Percentiles rank a stretch among this genome's conserved stretches.
Evolutionary conservation across 352 stramenopile genomes (phyloP).

Genomic region (Pythium grandisporangium): DNA sequence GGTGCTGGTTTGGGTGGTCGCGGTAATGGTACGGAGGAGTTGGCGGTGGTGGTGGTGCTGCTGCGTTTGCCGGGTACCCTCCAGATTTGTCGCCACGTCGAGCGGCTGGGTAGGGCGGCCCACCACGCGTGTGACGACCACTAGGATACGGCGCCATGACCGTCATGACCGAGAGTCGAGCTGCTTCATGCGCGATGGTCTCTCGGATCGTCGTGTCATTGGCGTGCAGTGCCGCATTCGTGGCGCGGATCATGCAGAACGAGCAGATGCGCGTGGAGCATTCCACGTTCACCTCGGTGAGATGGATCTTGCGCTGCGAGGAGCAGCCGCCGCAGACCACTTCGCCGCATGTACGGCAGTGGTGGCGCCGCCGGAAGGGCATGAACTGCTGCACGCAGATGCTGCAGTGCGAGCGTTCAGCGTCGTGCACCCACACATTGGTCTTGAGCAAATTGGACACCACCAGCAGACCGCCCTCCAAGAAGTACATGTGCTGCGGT

Average conservation of each 20-base stretch:
- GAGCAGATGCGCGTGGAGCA: slow-evolving; percentile 68
- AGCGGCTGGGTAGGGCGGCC: background rate
- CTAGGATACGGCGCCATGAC: background rate
- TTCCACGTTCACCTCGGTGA: slow-evolving; percentile 75
- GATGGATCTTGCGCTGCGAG: slow-evolving; percentile 54
- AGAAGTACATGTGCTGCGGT: slow-evolving; percentile 63
- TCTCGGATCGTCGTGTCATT: slow-evolving; percentile 34
- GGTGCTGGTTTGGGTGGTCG: background rate
- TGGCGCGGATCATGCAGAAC: slow-evolving; percentile 74
- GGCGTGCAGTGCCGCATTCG: slow-evolving; percentile 51
- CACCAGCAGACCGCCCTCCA: slow-evolving; percentile 63
- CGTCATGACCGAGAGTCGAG: slow-evolving; percentile 12
- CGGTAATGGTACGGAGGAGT: slow-evolving; percentile 1
- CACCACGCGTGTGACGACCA: too few species aligned
- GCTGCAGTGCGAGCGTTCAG: slow-evolving; percentile 65
- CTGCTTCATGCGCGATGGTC: slow-evolving; percentile 16
- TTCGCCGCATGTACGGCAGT: slow-evolving; percentile 78
- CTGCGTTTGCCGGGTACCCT: too few species aligned
- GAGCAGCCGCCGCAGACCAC: slow-evolving; percentile 66
- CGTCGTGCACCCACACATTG: slow-evolving; percentile 60
- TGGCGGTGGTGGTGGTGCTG: background rate
- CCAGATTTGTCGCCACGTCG: too few species aligned
- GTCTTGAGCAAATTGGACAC: slow-evolving; percentile 59
- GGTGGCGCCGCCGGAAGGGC: slow-evolving; percentile 62
- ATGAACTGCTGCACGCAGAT: slow-evolving; percentile 79